These are phyloP conservation scores for Xylariaceae sp. DNA, from an alignment of 2,329 filamentous ascomycete genomes.

Conservation along the genomic window DNA sequence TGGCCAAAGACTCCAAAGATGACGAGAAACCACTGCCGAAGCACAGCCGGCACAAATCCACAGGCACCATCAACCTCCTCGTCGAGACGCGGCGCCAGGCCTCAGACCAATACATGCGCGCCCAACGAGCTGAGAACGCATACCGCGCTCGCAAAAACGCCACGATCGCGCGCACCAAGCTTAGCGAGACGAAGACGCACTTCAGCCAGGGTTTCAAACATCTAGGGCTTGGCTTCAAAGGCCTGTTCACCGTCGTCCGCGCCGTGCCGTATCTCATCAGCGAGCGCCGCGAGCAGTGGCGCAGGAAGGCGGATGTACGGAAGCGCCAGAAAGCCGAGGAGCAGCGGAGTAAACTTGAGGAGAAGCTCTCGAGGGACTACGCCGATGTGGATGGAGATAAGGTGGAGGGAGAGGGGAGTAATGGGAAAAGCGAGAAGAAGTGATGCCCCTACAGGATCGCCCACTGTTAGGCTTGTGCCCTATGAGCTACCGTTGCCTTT, in stretches of 20 bases:
- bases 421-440: neutral
- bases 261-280: constrained; percentile 45
- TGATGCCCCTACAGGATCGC: too few relatives aligned
- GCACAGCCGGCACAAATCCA: constrained; percentile 34
- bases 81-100: constrained; percentile 46
- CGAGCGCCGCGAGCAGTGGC: constrained; percentile 45
- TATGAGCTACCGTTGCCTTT: neutral
- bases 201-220: constrained; percentile 46
- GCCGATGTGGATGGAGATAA: constrained; percentile 1
- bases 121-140: constrained; percentile 48
- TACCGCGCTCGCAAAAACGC: constrained; percentile 51
- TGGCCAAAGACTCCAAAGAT: constrained; percentile 2
- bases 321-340: constrained; percentile 41
- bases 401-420: neutral
- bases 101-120: constrained; percentile 46
- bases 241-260: constrained; percentile 41
- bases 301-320: constrained; percentile 39
- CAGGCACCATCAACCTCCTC: constrained; percentile 51
- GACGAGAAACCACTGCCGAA: neutral
- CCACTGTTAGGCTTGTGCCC: neutral
- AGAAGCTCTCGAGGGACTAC: constrained; percentile 30
- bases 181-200: constrained; percentile 47
- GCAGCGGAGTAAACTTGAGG: constrained; percentile 46
- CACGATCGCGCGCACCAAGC: constrained; percentile 46
- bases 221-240: constrained; percentile 43